Base-by-base conservation (phyloP, 2,329 filamentous ascomycete genomes). In the Cordyceps cicadae region DNA sequence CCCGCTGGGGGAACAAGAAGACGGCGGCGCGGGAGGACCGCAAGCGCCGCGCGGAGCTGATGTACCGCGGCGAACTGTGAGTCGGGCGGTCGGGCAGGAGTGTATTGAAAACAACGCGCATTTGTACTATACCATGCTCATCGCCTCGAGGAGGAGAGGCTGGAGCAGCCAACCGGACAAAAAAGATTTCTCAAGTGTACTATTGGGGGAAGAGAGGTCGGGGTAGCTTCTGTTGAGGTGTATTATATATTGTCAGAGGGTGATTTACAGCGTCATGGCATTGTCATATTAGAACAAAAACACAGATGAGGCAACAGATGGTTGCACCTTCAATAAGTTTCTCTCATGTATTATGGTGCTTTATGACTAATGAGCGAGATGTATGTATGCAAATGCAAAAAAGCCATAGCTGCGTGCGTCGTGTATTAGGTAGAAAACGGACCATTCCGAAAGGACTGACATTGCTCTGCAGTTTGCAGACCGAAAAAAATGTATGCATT, bases 1-100 rank as follows among this genome's bases (percentile, higher is more conserved):
- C 74, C n/a, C 72, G 79, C 56, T 87, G 84, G 84, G 84, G 85
- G 12, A 77, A 81, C 21, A 79, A 78, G 63, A 77, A 79, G 70
- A 72, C 72, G 34, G 76, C 78, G 68, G 85, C 85, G 14, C 73
- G 79, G 61, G 79, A 82, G 66, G 84, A 87, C 49, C 74, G 80
- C 64, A 69, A 74, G 67, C 81, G 79, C 74, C 77, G 85, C 64
- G 77, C 76, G 64, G 75, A 75, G 46, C 75, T 85, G 76, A 66
- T 85, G 56, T 77, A 79, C 63, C 72, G 74, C 29, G 81, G 81
- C 48, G 76, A 81, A 70, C 67, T 84, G 69, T 84, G 76, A 21
- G 19, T 1, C 12, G 19, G 37, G n/a, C 39, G 12, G 15, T n/a
- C 17, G 17, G n/a, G n/a, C 11, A n/a, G 6, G n/a, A 7, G 19